Evolutionary conservation across 352 stramenopile genomes (phyloP).

Genomic region (Pythium sukuiense): DNA sequence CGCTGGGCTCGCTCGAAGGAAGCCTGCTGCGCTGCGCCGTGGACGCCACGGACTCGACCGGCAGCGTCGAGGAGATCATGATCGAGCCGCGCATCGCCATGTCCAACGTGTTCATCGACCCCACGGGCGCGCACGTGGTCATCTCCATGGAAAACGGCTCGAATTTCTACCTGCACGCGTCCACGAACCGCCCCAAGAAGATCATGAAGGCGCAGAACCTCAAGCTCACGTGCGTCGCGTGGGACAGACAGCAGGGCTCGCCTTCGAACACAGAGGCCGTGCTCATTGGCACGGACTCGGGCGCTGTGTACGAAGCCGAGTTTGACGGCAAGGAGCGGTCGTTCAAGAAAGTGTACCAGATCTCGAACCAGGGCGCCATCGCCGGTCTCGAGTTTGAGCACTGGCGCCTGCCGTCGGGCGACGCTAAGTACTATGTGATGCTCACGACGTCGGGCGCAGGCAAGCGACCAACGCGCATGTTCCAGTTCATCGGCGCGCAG

Average conservation of each 20-base stretch:
- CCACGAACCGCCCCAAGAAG: conserved; percentile 77
- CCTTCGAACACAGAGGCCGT: conserved; percentile 61
- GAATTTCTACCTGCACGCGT: conserved; percentile 85
- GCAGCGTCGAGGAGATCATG: conserved; percentile 85
- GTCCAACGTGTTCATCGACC: conserved; percentile 79
- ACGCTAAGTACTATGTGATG: conserved; percentile 75
- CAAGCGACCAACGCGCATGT: conserved; percentile 89
- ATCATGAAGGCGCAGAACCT: conserved; percentile 81
- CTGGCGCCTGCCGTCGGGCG: conserved; percentile 58
- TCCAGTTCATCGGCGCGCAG: conserved; percentile 85
- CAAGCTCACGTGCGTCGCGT: conserved; percentile 80
- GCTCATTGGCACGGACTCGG: conserved; percentile 80
- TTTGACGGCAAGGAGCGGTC: conserved; percentile 86
- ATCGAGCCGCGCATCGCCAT: conserved; percentile 87
- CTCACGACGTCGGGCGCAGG: conserved; percentile 81
- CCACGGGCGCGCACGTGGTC: conserved; percentile 74
- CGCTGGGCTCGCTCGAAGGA: conserved; percentile 80
- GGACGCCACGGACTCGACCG: conserved; percentile 72
- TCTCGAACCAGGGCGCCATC: conserved; percentile 85
- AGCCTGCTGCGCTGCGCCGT: conserved; percentile 79
- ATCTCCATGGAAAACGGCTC: conserved; percentile 88
- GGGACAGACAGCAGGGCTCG: conserved; percentile 75
- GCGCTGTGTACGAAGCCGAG: conserved; percentile 79
- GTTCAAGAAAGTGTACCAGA: conserved; percentile 90
- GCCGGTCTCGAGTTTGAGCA: conserved; percentile 83